Base-by-base conservation (phyloP, 164 flowering plant species). In the Sextonia rubra region DNA sequence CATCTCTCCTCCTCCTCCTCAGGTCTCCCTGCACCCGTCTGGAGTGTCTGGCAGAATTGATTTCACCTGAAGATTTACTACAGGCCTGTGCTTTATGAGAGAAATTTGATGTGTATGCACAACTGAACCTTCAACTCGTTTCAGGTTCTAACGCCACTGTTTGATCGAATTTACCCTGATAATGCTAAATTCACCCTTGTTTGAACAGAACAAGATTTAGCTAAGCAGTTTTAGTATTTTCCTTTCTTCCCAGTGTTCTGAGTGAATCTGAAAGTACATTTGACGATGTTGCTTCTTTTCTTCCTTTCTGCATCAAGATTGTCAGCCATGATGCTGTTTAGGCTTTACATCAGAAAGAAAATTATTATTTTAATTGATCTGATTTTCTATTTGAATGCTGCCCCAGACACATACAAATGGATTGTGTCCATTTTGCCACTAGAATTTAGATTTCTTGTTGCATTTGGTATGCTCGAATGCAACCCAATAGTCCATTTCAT, bases 51-150 rank as follows among this genome's bases (percentile, higher is more conserved):
- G 37, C 94, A 95, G 99, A 90, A 74, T 79, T 95, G 82, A 95
- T 95, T 68, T 93, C 99, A 12, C 98, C 99, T 9, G 99, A 95
- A 71, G 99, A 95, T 84, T 80, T 95, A 78, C 74, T 89, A 79
- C 98, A 83, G 82, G 99, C 98, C 25, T 95, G 99, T 81, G 86
- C 93, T 75, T 82, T 95, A 29, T 95, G 99, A 98, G 97, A 89
- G 83, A 93, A 90, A 78, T 84, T 91, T 87, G 93, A 95, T 80
- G 97, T 88, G 99, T 95, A 90, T 72, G 99, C 74, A 71, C 71
- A 58, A 72, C 70, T 22, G 61, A 49, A 61, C 77, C 52, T 75
- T 78, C 49, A 67, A 68, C 44, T 55, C 72, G 71, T 48, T 72
- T 75, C 55, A 69, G 76, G 69, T 69, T 81, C 22, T 67, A 74